These are phyloP conservation scores for Curvularia hawaiiensis DNA, from an alignment of 2,329 filamentous ascomycete genomes.

Conservation along the genomic window DNA sequence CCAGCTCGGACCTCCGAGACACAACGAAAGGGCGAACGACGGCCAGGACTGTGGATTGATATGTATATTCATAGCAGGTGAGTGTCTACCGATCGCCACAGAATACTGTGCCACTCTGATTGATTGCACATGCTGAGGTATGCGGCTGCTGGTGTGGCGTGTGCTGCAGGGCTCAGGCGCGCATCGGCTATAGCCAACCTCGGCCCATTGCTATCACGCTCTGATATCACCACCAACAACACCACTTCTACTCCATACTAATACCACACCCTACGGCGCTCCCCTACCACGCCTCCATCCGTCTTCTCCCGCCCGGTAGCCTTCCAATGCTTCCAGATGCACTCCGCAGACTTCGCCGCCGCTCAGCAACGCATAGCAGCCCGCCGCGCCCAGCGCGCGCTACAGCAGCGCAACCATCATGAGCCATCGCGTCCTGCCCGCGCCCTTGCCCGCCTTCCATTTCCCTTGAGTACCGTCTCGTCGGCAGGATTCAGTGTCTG, in stretches of 20 bases:
- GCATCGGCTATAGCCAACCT: slow-evolving; percentile 27
- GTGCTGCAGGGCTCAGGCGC: not conserved
- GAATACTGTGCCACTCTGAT: not conserved
- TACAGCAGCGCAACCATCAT: slow-evolving; percentile 59
- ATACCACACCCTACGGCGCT: not conserved
- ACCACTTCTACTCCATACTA: not conserved
- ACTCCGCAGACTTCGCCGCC: slow-evolving; percentile 75
- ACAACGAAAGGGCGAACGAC: slow-evolving; percentile 5
- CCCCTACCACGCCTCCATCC: not conserved
- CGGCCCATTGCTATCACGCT: slow-evolving; percentile 34
- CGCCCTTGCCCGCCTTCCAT: slow-evolving; percentile 49
- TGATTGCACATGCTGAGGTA: not conserved
- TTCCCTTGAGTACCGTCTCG: slow-evolving; percentile 65
- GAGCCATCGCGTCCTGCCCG: slow-evolving; percentile 54
- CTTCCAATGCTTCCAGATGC: slow-evolving; percentile 37
- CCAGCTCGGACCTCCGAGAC: slow-evolving; percentile 23
- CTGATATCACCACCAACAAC: slow-evolving; percentile 4
- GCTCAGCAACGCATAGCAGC: slow-evolving; percentile 86
- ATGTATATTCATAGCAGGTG: not conserved
- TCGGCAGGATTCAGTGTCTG: slow-evolving; percentile 61
- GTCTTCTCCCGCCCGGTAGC: slow-evolving; percentile 8
- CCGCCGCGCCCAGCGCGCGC: slow-evolving; percentile 77
- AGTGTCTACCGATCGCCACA: not conserved
- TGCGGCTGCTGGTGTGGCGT: not conserved
- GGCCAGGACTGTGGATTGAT: not conserved